phyloP scores from a whole-genome alignment of 1,284 basidiomycete species.

The Leccinum cinnamomeum region DNA sequence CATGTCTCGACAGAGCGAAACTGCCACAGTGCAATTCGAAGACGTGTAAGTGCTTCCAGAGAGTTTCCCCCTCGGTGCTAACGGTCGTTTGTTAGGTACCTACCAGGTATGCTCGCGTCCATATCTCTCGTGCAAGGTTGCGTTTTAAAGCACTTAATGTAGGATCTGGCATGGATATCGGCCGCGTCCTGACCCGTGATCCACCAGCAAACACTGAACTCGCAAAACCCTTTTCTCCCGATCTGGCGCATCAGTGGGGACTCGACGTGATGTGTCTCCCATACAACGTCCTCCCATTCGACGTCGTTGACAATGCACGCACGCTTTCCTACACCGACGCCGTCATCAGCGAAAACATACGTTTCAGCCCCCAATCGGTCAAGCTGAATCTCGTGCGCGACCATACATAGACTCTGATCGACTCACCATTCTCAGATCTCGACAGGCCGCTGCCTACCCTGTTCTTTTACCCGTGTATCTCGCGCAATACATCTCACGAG shows the following conservation, averaged over 20 bases:
- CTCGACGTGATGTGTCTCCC: constrained; percentile 39
- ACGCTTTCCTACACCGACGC: constrained; percentile 26
- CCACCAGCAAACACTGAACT: constrained; percentile 12
- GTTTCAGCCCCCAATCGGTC: constrained; percentile 37
- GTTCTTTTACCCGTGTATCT: constrained; percentile 45
- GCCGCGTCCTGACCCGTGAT: constrained; percentile 30
- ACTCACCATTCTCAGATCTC: constrained; percentile 7
- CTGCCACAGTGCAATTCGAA: constrained; percentile 27
- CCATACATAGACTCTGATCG: background rate
- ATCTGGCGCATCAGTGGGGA: constrained; percentile 36
- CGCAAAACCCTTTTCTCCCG: constrained; percentile 36
- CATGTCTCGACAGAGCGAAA: constrained; percentile 19
- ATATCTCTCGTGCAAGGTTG: background rate
- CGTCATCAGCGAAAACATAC: constrained; percentile 28
- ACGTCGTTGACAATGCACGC: constrained; percentile 28
- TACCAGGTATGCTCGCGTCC: constrained; percentile 26
- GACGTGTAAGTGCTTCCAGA: constrained; percentile 23
- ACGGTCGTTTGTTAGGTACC: constrained; percentile 23
- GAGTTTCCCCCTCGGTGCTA: constrained; percentile 5
- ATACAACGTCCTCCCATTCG: constrained; percentile 35
- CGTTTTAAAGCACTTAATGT: background rate
- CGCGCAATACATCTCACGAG: constrained; percentile 31
- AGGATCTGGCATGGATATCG: constrained; percentile 34
- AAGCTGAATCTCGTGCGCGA: constrained; percentile 35
- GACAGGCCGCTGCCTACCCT: constrained; percentile 43